Percentiles rank a stretch among this genome's conserved stretches.
phyloP scores from a whole-genome alignment of 1,284 basidiomycete genomes.

The Austroboletus niveus region DNA sequence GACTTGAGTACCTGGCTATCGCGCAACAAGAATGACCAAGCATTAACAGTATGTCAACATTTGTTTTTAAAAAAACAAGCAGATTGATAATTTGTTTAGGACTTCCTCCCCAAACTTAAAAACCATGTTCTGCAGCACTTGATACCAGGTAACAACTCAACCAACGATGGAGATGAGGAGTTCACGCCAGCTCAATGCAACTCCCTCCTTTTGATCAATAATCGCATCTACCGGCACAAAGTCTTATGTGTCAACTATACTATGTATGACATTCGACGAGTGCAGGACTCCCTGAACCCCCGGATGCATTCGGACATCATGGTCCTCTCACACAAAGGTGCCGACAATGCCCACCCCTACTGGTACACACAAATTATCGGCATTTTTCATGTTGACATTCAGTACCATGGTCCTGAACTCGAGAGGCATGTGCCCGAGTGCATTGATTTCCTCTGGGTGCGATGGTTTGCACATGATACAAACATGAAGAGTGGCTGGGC shows the following conservation, averaged over 20 bases:
- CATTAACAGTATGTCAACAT: slow-evolving; percentile 7
- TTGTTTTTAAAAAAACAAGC: not conserved
- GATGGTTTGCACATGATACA: not conserved
- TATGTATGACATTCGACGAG: not conserved
- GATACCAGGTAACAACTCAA: not conserved
- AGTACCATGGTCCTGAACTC: not conserved
- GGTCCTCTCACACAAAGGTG: not conserved
- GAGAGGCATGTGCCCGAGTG: not conserved
- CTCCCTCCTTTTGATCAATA: not conserved
- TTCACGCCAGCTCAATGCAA: not conserved
- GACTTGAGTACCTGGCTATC: slow-evolving; percentile 16
- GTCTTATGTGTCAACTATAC: not conserved
- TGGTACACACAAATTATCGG: slow-evolving; percentile 36
- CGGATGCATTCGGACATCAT: not conserved
- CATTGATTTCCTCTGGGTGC: not conserved
- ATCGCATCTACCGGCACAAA: not conserved
- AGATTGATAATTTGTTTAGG: not conserved
- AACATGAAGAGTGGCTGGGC: not conserved
- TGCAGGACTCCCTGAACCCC: not conserved
- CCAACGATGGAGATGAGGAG: not conserved
- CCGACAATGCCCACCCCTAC: not conserved
- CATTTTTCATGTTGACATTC: slow-evolving; percentile 34
- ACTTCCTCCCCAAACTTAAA: slow-evolving; percentile 30
- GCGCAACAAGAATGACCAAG: slow-evolving; percentile 16
- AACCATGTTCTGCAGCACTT: slow-evolving; percentile 31